Percentiles rank a stretch among this genome's conserved stretches.
These are phyloP conservation scores for Coemansia sp. DNA, from an alignment of 192 early-diverging fungal genomes.

Conservation along the genomic window DNA sequence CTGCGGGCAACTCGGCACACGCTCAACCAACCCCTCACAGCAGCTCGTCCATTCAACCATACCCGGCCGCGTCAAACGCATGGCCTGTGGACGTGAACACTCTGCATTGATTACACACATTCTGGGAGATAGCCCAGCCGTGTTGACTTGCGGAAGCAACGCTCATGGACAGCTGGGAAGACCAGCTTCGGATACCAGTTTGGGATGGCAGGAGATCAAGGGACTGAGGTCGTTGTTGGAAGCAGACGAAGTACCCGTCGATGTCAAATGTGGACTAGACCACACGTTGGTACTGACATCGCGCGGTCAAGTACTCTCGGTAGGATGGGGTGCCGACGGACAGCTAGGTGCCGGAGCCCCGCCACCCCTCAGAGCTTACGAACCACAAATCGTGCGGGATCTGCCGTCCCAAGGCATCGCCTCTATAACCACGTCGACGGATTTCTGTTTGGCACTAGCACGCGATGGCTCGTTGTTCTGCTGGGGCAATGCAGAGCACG, in stretches of 20 bases:
- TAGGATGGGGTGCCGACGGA: constrained; percentile 79
- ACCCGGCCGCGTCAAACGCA: constrained; percentile 27
- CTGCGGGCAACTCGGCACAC: constrained; percentile 51
- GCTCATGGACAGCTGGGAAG: constrained; percentile 69
- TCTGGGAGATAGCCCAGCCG: neutral
- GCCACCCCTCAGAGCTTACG: constrained; percentile 32
- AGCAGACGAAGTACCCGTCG: constrained; percentile 34
- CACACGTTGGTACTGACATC: constrained; percentile 62
- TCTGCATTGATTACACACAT: constrained; percentile 52
- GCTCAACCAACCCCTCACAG: neutral
- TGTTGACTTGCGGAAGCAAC: constrained; percentile 62
- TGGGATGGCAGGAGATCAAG: constrained; percentile 7
- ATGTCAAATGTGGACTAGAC: constrained; percentile 66
- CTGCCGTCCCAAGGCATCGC: constrained; percentile 43
- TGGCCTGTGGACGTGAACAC: constrained; percentile 68
- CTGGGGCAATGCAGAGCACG: constrained; percentile 78
- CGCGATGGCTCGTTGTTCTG: constrained; percentile 56
- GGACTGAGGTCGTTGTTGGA: constrained; percentile 16
- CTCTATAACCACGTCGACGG: constrained; percentile 60
- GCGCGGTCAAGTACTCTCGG: constrained; percentile 54
- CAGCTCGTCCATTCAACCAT: constrained; percentile 14
- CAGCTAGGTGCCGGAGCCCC: constrained; percentile 61
- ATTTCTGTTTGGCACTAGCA: constrained; percentile 66
- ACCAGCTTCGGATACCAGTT: constrained; percentile 25
- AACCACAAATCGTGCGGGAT: constrained; percentile 50